phyloP scores from a whole-genome alignment of 78 protist genomes.

The Neovahlkampfia damariscottae region DNA sequence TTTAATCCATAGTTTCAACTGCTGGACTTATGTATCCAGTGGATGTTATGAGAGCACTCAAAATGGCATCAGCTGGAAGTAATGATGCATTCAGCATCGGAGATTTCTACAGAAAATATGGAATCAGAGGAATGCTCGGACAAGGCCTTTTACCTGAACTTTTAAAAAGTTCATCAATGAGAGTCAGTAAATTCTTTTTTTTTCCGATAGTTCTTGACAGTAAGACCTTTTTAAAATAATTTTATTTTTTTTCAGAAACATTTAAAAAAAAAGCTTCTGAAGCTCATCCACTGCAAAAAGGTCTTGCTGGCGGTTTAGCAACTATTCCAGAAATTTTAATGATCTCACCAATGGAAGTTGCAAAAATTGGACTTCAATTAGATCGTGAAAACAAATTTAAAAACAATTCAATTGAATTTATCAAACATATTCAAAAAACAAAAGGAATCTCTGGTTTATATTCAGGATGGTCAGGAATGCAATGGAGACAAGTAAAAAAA shows the following conservation, averaged over 20 bases:
- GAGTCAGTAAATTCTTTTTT: conserved; percentile 13
- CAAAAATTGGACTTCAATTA: conserved; percentile 13
- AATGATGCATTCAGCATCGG: not conserved
- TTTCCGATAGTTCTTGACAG: no score
- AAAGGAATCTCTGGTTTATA: conserved; percentile 9
- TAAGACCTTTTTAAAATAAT: no score
- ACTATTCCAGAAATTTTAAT: conserved; percentile 14
- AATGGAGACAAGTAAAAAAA: conserved; percentile 1
- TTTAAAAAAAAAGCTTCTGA: not conserved
- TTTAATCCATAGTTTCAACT: no score
- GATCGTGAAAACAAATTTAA: conserved; percentile 7
- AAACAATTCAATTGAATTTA: not conserved
- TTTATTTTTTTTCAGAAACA: not conserved
- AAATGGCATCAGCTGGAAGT: conserved; percentile 13
- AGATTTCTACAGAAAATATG: not conserved
- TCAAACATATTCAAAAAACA: not conserved
- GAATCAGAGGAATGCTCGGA: conserved; percentile 1
- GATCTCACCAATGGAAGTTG: conserved; percentile 8
- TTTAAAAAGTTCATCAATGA: conserved; percentile 1
- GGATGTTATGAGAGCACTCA: conserved; percentile 12
- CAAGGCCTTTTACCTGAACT: conserved; percentile 12
- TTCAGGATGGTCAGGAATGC: conserved; percentile 13
- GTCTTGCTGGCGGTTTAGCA: conserved; percentile 6
- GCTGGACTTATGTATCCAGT: conserved; percentile 17
- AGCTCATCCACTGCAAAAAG: conserved; percentile 3